Conservation (phyloP, 1,139 yeast genomes). For the Diutina scorzettiae region DNA sequence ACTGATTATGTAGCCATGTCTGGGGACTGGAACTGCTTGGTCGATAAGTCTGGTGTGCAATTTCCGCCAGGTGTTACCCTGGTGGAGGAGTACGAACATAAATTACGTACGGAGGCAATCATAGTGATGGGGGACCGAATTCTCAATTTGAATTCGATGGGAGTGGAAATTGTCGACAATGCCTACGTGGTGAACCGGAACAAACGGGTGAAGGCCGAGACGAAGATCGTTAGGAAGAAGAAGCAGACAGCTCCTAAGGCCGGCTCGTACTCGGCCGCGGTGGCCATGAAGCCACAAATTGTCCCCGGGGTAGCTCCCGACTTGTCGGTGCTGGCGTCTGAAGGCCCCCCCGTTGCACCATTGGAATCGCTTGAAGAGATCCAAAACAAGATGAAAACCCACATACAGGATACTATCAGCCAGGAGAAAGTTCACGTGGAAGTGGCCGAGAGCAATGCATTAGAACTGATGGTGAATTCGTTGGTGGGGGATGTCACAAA, state of each 20-base stretch:
- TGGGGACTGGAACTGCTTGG: background rate
- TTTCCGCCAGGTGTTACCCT: background rate
- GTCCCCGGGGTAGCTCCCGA: background rate
- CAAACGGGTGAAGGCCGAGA: background rate
- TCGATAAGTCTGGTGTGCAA: background rate
- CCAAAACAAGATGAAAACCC: background rate
- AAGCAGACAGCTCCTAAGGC: background rate
- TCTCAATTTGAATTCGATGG: background rate
- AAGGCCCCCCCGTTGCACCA: background rate
- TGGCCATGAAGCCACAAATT: background rate
- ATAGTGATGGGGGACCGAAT: background rate
- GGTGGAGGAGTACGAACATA: background rate
- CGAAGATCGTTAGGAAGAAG: background rate
- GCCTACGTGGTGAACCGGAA: background rate
- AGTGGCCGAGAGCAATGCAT: no score
- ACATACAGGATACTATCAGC: background rate
- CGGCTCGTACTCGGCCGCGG: background rate
- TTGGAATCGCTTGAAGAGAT: background rate
- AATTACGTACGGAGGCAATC: background rate
- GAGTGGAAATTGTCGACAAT: background rate
- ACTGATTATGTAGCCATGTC: constrained; percentile 15
- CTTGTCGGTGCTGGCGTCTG: background rate
- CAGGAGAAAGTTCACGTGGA: background rate
- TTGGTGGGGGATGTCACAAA: background rate
- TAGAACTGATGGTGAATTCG: constrained; percentile 4